These are phyloP conservation scores for Kuraishia capsulata DNA, from an alignment of 805 yeast species.

Conservation along the genomic window DNA sequence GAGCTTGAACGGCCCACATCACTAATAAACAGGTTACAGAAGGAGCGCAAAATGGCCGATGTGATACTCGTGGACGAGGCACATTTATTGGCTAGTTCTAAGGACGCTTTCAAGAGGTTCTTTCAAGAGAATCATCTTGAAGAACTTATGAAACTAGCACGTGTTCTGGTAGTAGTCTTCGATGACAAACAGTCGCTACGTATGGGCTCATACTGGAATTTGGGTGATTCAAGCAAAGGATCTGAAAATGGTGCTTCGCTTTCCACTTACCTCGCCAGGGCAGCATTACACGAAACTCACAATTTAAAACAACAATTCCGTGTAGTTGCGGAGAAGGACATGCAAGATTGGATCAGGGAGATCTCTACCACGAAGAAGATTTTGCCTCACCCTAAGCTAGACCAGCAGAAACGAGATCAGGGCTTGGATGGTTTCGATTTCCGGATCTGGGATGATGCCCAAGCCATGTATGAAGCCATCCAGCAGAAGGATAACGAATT, in stretches of 20 bases:
- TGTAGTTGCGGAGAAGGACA: slow-evolving; percentile 28
- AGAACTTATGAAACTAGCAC: slow-evolving; percentile 27
- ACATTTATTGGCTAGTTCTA: slow-evolving; percentile 31
- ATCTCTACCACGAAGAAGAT: slow-evolving; percentile 25
- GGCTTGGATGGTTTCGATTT: slow-evolving; percentile 14
- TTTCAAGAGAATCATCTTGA: slow-evolving; percentile 33
- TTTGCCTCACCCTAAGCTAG: slow-evolving; percentile 21
- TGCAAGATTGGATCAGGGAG: slow-evolving; percentile 28
- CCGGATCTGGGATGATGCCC: slow-evolving; percentile 30
- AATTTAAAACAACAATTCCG: slow-evolving; percentile 30
- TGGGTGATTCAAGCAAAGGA: slow-evolving; percentile 6
- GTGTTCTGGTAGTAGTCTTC: slow-evolving; percentile 31
- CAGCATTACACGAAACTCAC: slow-evolving; percentile 10
- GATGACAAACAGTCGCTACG: slow-evolving; percentile 36
- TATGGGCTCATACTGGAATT: slow-evolving; percentile 35
- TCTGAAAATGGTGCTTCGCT: slow-evolving; percentile 26
- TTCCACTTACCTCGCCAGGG: slow-evolving; percentile 4
- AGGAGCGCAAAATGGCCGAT: slow-evolving; percentile 22
- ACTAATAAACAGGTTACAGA: slow-evolving; percentile 24
- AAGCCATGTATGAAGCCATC: slow-evolving; percentile 28
- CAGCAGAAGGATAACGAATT: slow-evolving; percentile 16
- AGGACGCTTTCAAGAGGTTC: slow-evolving; percentile 34
- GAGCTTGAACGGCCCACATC: slow-evolving; percentile 39
- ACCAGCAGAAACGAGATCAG: slow-evolving; percentile 2
- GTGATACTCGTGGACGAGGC: slow-evolving; percentile 36